Percentiles rank a stretch among this genome's conserved stretches.
phyloP scores from a whole-genome alignment of 768 basidiomycete genomes.

The Termitomyces sp. region DNA sequence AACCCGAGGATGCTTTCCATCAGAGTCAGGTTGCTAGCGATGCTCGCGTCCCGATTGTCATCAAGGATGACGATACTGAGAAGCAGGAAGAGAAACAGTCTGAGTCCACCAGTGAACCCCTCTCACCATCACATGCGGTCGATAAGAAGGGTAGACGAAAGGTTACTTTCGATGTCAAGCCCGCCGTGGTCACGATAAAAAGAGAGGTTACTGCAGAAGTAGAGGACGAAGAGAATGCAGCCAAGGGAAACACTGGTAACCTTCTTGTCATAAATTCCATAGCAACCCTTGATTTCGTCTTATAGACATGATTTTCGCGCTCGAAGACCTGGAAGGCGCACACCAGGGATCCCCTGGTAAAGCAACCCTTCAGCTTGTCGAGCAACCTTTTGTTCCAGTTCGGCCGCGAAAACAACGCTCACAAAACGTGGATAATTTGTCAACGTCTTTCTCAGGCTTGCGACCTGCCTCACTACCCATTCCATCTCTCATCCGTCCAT shows the following conservation, averaged over 20 bases:
- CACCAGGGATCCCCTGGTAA: conserved; percentile 25
- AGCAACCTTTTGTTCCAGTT: conserved; percentile 30
- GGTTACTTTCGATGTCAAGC: conserved; percentile 69
- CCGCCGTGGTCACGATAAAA: conserved; percentile 45
- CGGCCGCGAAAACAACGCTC: conserved; percentile 26
- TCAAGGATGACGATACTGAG: conserved; percentile 17
- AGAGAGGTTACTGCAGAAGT: conserved; percentile 27
- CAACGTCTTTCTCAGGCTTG: conserved; percentile 52
- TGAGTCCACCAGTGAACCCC: neutral
- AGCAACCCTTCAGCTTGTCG: conserved; percentile 33
- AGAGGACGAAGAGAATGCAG: conserved; percentile 22
- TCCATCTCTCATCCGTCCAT: conserved; percentile 52
- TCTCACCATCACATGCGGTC: conserved; percentile 21
- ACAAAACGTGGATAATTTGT: conserved; percentile 35
- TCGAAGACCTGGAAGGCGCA: conserved; percentile 62
- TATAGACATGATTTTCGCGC: conserved; percentile 63
- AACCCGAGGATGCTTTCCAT: conserved; percentile 16
- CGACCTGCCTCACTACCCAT: conserved; percentile 67
- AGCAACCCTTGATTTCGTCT: neutral
- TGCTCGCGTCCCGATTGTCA: conserved; percentile 11
- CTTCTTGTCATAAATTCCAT: conserved; percentile 8
- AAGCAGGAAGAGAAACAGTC: conserved; percentile 6
- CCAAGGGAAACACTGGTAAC: conserved; percentile 41
- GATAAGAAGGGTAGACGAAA: conserved; percentile 53
- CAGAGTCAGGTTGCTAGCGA: conserved; percentile 18